Base-by-base conservation (phyloP, 345 rosid species). In the Firmiana major region DNA sequence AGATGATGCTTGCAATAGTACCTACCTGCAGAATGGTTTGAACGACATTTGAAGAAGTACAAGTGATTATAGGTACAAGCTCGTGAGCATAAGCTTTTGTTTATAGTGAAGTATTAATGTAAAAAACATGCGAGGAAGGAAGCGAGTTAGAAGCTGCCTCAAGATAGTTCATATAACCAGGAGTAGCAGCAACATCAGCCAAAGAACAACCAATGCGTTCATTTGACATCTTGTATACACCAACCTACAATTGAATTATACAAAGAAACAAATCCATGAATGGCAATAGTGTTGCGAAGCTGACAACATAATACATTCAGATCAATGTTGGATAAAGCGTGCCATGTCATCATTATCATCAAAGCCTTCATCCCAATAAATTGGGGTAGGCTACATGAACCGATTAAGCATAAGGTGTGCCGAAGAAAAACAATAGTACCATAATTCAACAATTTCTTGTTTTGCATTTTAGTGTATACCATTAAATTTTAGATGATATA, bases 51-150 rank as follows among this genome's bases (percentile, higher is more conserved):
- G 98, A 96, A 76, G 98, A 96, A 77, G 98, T 96, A 79, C 98
- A 96, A 42, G 99, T 96, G 79, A 96, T 92, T 38, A 98, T 93
- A 71, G 99, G 98, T 75, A 96, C 97, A 79, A 96, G 90, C 86
- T 96, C 99, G 46, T 96, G 98, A 60, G 99, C 86, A 81, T 77
- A 90, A 80, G 98, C 99, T 88, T 96, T 96, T 8, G 99, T 96
- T 86, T 96, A 98, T 5, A 92, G 86, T 21, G 99, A 90, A 34
- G 99, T 96, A 84, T 96, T 96, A 62, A 96, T 96, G 82, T 94
- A 96, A 75, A 96, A 70, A 78, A 96, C 97, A 55, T 94, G 99
- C 89, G 92, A 81, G 19, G 97, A 90, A 73, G 94, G 97, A 12
- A 87, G 78, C 62, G 83, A 79, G 58, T 10, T 75, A 75, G 94